phyloP scores from a whole-genome alignment of 2,329 filamentous ascomycete genomes.

The Venturia effusa region DNA sequence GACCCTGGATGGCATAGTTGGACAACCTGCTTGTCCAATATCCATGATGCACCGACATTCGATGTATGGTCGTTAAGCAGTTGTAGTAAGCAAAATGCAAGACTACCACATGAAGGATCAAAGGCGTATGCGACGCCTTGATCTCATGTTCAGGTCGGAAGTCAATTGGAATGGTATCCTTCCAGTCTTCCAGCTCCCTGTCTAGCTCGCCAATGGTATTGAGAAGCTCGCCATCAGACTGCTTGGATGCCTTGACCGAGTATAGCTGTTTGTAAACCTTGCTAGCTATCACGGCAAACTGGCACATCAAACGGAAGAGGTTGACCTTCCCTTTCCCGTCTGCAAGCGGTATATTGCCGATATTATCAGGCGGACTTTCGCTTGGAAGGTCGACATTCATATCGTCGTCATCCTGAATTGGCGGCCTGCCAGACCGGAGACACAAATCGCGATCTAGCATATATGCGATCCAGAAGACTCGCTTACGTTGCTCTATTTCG shows the following conservation, averaged over 20 bases:
- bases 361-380: constrained; percentile 80
- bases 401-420: constrained; percentile 64
- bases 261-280: constrained; percentile 90
- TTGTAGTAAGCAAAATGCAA: constrained; percentile 98
- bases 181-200: constrained; percentile 76
- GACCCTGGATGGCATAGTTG: constrained; percentile 87
- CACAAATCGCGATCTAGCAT: constrained; percentile 65
- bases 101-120: constrained; percentile 91
- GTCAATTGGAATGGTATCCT: constrained; percentile 86
- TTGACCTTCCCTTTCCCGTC: constrained; percentile 91
- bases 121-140: constrained; percentile 77
- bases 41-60: constrained; percentile 95
- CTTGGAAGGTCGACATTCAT: constrained; percentile 96
- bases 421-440: constrained; percentile 59
- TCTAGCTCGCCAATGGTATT: constrained; percentile 96
- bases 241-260: constrained; percentile 81
- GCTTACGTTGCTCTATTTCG: constrained; percentile 81
- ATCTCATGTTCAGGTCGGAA: constrained; percentile 98
- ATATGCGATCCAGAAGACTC: constrained; percentile 70
- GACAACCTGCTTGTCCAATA: constrained; percentile 96
- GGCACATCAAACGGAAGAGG: constrained; percentile 84
- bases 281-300: constrained; percentile 83
- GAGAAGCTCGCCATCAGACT: constrained; percentile 83
- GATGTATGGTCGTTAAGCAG: constrained; percentile 91
- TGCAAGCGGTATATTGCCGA: constrained; percentile 84